Evolutionary conservation across 2,329 filamentous ascomycete species (phyloP).

Genomic region (Epichloe glyceriae): DNA sequence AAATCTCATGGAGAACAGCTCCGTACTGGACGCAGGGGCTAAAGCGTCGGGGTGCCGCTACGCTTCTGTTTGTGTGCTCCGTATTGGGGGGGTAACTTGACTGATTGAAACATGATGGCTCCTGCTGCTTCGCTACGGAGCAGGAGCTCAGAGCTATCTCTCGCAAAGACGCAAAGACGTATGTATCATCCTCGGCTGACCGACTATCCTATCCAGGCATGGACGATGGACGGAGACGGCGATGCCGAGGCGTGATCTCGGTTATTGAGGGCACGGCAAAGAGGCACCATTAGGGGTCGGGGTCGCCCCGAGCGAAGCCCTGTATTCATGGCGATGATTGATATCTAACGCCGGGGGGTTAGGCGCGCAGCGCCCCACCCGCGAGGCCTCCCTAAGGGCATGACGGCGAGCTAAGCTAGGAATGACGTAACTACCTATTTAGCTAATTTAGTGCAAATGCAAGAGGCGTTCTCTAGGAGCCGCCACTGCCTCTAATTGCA

Average conservation of each 20-base stretch:
- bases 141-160: neutral
- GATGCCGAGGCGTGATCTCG: slow-evolving; percentile 3
- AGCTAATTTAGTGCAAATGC: too few relatives aligned
- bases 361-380: too few relatives aligned
- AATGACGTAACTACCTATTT: too few relatives aligned
- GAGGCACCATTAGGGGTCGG: neutral
- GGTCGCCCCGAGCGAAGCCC: slow-evolving; percentile 6
- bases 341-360: too few relatives aligned
- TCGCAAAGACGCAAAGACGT: too few relatives aligned
- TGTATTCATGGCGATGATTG: neutral
- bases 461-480: too few relatives aligned
- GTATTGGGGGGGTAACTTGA: neutral
- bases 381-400: too few relatives aligned
- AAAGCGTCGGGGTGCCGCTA: neutral
- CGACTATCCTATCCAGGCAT: neutral
- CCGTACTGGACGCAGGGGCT: too few relatives aligned
- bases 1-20: too few relatives aligned
- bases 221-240: slow-evolving; percentile 1
- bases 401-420: too few relatives aligned
- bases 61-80: too few relatives aligned
- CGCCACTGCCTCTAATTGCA: too few relatives aligned
- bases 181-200: neutral
- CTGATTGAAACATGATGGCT: neutral
- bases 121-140: neutral
- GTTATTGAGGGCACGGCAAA: neutral